Evolutionary conservation across 1,284 basidiomycete species (phyloP), one percentile per base, ranked within the genome.

Genomic region (Naganishia sp.): DNA sequence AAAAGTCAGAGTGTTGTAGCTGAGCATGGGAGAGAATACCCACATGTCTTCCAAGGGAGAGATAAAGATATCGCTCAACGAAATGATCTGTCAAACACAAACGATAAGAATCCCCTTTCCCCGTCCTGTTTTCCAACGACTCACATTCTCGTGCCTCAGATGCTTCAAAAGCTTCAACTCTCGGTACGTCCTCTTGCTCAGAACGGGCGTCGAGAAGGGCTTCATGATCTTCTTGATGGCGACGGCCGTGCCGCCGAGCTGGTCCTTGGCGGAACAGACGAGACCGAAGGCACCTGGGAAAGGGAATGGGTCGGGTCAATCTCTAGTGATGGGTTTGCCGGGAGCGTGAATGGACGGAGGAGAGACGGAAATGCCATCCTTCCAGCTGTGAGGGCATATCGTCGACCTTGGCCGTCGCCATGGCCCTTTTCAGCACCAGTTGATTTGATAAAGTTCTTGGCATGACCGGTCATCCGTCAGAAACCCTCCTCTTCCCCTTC

Each of bases 151-250:
- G 80, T 99, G 95, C 74, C 95, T 90, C 74, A 99, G 92, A 81
- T 99, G 95, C 82, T 99, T 99, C 78, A 99, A 85, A 52, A 99
- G 85, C 82, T 99, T 99, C 75, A 99, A 86, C 82, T 99, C 95
- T 72, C 95, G 87, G 81, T 99, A 99, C 9, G 96, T 99, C 72
- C 95, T 85, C 83, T 99, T 99, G 81, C 88, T 89, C 73, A 99
- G 85, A n/a, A 99, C 96, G 13, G 95, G 94, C 13, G 96, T 97
- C 77, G 90, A 92, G 81, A 96, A 95, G 10, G 93, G 93, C 80
- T 95, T 95, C 93, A 94, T 95, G 82, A 97, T 96, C 87, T 96
- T 97, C 85, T 97, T 97, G 83, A 97, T 94, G 73, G 94, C 96
- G 66, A 97, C 94, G 31, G 92, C 92, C 41, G 92, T 88, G 63